Conservation (phyloP, 1,139 yeast species). For the Nematodospora anomalae region DNA sequence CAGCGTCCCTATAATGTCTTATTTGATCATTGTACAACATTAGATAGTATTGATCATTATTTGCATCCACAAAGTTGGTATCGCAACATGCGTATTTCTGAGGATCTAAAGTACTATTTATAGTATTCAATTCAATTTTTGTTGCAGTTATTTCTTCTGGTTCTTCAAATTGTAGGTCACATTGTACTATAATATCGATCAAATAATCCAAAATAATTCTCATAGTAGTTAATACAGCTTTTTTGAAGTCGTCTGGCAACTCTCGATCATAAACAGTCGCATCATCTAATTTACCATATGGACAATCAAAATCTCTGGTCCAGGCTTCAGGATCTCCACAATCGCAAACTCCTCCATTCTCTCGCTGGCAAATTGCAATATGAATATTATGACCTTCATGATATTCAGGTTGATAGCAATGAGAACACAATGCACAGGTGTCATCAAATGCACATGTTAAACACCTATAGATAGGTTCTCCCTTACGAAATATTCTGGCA, state of each 20-base stretch:
- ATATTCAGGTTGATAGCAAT: conserved; percentile 68
- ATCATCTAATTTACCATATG: conserved; percentile 22
- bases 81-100: conserved; percentile 28
- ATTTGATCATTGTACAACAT: conserved; percentile 77
- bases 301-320: conserved; percentile 41
- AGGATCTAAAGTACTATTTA: conserved; percentile 33
- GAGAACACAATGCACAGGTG: conserved; percentile 80
- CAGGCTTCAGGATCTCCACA: conserved; percentile 68
- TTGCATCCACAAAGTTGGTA: conserved; percentile 37
- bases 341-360: conserved; percentile 83
- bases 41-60: conserved; percentile 54
- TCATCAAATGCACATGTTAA: conserved; percentile 83
- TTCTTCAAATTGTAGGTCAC: conserved; percentile 39
- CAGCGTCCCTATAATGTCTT: conserved; percentile 73
- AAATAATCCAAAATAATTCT: conserved; percentile 67
- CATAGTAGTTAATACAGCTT: conserved; percentile 44
- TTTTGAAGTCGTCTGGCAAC: conserved; percentile 36
- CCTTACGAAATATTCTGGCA: conserved; percentile 70
- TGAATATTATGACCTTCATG: conserved; percentile 80
- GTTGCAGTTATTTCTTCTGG: conserved; percentile 23
- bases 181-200: conserved; percentile 63
- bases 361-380: conserved; percentile 70
- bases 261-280: conserved; percentile 15
- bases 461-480: conserved; percentile 88
- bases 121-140: conserved; percentile 26